Evolutionary conservation across 2,329 filamentous ascomycete species (phyloP).

Genomic region (Fusarium abutilonis): DNA sequence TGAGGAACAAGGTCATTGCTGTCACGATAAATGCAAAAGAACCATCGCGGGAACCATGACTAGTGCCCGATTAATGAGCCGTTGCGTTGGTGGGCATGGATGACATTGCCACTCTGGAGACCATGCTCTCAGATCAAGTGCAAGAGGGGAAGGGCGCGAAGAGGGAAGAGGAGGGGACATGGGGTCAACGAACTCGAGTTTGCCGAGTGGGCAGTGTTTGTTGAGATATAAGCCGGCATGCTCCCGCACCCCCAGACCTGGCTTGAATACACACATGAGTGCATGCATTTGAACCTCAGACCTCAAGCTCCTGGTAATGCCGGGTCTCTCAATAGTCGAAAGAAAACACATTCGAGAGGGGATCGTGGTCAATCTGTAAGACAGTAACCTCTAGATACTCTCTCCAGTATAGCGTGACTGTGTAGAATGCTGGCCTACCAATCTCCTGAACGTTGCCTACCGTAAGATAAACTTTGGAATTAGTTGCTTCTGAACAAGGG

Average conservation of each 20-base stretch:
- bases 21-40: conserved; percentile 2
- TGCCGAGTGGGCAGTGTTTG: conserved; percentile 1
- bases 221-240: conserved; percentile 1
- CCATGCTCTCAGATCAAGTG: conserved; percentile 6
- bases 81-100: conserved; percentile 3
- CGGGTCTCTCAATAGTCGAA: no score
- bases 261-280: not conserved
- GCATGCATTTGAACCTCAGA: no score
- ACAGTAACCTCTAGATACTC: no score
- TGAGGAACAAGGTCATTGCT: conserved; percentile 4
- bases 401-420: not conserved
- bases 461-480: not conserved
- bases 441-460: not conserved
- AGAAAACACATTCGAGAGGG: no score
- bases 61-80: conserved; percentile 18
- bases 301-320: no score
- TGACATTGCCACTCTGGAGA: not conserved
- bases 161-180: not conserved
- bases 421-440: not conserved
- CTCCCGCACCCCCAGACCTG: conserved; percentile 11
- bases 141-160: not conserved
- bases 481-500: not conserved
- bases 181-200: conserved; percentile 1
- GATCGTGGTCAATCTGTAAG: no score
- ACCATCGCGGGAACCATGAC: conserved; percentile 14